Evolutionary conservation across 768 basidiomycete species (phyloP).

Genomic region (Lactarius trivialis): DNA sequence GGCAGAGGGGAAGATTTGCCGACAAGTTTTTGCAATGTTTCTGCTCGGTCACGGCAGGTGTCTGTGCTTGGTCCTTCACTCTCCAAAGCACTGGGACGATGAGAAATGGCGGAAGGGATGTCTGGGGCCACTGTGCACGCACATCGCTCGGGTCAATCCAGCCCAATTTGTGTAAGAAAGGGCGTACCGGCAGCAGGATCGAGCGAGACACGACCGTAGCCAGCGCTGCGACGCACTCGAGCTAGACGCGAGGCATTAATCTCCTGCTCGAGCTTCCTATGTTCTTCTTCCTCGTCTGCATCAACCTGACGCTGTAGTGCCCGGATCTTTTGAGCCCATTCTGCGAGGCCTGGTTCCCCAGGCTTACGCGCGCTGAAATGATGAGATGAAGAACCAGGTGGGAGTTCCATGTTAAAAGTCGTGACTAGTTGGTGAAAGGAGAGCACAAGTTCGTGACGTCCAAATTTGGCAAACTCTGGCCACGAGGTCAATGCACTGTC

Average conservation of each 20-base stretch:
- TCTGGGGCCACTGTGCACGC: background rate
- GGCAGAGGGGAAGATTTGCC: background rate
- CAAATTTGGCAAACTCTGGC: conserved; percentile 7
- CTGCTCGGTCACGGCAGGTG: conserved; percentile 1
- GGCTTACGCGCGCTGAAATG: conserved; percentile 33
- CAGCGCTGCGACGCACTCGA: conserved; percentile 38
- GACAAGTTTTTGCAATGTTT: conserved; percentile 14
- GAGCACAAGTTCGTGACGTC: background rate
- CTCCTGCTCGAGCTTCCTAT: conserved; percentile 54
- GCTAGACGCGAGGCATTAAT: conserved; percentile 46
- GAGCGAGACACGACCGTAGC: conserved; percentile 33
- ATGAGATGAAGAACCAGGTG: conserved; percentile 14
- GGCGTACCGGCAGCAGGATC: conserved; percentile 30
- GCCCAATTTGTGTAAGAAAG: background rate
- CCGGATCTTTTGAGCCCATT: conserved; percentile 78
- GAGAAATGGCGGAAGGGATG: background rate
- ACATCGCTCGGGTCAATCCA: conserved; percentile 10
- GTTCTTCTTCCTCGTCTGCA: conserved; percentile 72
- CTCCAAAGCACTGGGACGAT: background rate
- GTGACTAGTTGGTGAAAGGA: background rate
- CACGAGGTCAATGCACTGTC: background rate
- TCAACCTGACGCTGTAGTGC: conserved; percentile 77
- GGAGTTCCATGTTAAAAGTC: conserved; percentile 16
- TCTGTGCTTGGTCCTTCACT: background rate
- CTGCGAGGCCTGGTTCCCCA: conserved; percentile 57